Evolutionary conservation across 176 grass and related monocot species (phyloP).

Genomic region (Pontederia paniculata): DNA sequence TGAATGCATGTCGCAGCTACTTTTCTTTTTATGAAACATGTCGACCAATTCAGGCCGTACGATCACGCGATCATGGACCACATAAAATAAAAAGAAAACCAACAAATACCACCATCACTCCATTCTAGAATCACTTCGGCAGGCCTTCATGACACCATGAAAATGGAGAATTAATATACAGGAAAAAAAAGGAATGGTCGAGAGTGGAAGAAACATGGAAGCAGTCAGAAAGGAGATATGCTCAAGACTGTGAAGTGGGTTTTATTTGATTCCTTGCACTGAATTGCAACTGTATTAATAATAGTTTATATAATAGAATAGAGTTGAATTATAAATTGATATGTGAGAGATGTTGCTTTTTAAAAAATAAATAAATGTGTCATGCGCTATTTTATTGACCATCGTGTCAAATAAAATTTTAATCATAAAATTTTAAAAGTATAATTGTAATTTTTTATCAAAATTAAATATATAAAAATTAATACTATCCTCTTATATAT

Average conservation of each 20-base stretch:
- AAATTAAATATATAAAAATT: too few species aligned
- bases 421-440: too few species aligned
- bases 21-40: neutral
- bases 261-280: conserved; percentile 14
- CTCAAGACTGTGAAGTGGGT: neutral
- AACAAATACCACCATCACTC: neutral
- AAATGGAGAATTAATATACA: neutral
- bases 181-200: neutral
- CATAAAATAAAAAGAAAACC: neutral
- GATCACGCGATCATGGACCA: neutral
- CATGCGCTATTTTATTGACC: too few species aligned
- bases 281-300: conserved; percentile 6
- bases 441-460: too few species aligned
- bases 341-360: too few species aligned
- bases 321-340: too few species aligned
- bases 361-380: too few species aligned
- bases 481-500: too few species aligned
- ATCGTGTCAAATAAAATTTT: too few species aligned
- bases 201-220: neutral
- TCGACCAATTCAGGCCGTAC: neutral
- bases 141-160: conserved; percentile 5
- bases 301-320: too few species aligned
- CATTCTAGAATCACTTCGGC: conserved; percentile 6
- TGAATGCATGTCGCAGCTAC: too few species aligned
- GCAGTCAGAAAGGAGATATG: neutral